phyloP scores from a whole-genome alignment of 257 asterid species.

The Solanum chaucha region DNA sequence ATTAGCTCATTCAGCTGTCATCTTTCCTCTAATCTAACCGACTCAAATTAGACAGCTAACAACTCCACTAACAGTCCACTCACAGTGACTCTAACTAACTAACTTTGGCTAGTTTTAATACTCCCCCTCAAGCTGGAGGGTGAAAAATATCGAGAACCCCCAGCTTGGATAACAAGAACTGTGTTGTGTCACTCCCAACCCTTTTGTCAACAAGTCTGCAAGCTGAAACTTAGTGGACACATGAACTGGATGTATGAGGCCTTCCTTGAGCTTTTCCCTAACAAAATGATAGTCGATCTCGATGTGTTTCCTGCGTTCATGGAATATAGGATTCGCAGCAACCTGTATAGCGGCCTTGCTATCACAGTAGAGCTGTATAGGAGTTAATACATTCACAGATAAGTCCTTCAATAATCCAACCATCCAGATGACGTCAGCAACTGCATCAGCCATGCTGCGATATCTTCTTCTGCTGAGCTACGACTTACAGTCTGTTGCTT shows the following conservation, averaged over 20 bases:
- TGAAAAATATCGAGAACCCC: neutral
- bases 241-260: neutral
- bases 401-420: neutral
- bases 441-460: neutral
- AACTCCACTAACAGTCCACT: neutral
- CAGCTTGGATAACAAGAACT: neutral
- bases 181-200: neutral
- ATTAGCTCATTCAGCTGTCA: neutral
- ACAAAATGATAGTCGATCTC: neutral
- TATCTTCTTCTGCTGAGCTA: neutral
- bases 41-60: neutral
- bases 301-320: neutral
- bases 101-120: neutral
- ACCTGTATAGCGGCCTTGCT: neutral
- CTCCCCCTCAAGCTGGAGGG: neutral
- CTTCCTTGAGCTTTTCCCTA: neutral
- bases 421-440: neutral
- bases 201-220: neutral
- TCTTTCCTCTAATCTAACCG: neutral
- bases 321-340: neutral
- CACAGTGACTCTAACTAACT: neutral
- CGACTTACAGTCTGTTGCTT: neutral
- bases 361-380: neutral
- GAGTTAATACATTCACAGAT: neutral
- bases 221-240: neutral